Base-by-base conservation (phyloP, 2,329 filamentous ascomycete genomes). In the Harringtonia aguacate region DNA sequence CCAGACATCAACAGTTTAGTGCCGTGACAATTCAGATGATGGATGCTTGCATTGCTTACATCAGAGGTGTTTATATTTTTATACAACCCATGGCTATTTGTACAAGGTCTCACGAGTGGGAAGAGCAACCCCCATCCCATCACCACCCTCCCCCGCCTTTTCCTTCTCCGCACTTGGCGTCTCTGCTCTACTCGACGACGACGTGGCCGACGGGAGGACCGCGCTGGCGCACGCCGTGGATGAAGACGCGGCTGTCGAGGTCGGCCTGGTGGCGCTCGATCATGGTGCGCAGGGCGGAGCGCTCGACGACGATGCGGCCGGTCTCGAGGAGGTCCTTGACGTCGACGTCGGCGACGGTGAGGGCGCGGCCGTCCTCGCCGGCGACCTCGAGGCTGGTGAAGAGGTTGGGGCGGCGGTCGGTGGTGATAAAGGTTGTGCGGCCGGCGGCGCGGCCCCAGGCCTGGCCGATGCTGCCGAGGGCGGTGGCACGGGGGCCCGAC, bases 321-420 rank as follows among this genome's bases (percentile, higher is more conserved):
- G 82, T 80, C 68, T 92, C 86, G 52, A 98, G 66, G 51, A 98
- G 64, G 61, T 97, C 86, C 75, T 97, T 98, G 50, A 98, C 87
- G 64, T 97, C 92, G 30, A 98, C 86, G 50, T 94, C 84, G n/a
- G 73, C 68, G 47, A 82, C 69, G 46, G 77, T 73, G 53, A 88
- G 67, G 9, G 82, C 81, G 45, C 79, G 75, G 18, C 84, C 86
- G 49, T 88, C 75, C 56, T 75, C 67, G 9, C 73, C 75, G 49
- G 81, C 64, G 47, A 75, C 66, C 41, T 75, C 72, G 58, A 95
- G 69, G 29, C 81, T 80, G 31, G 71, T 71, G 52, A 79, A 82
- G 39, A 95, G 67, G 45, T 77, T 73, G 35, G 74, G 68, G 49
- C 82, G 70, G 53, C 66, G 63, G 45, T 72, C 67, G 28, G 68